phyloP scores from a whole-genome alignment of 2,329 filamentous ascomycete genomes.

The Knoxdaviesia capensis region DNA sequence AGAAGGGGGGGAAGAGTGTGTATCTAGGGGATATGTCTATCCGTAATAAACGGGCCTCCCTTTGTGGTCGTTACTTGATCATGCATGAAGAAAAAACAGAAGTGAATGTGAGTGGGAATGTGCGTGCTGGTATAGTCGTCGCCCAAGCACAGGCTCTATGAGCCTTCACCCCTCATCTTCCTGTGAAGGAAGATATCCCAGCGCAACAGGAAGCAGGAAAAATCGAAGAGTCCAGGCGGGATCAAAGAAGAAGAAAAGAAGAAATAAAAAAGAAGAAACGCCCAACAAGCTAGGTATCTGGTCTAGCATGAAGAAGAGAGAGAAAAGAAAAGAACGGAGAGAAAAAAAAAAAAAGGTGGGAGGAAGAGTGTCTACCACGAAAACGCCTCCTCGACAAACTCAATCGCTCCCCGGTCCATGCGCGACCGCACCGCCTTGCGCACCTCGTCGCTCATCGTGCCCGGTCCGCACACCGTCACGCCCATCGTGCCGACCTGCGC shows the following conservation, averaged over 20 bases:
- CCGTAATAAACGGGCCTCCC: too few relatives aligned
- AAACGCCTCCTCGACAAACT: slow-evolving; percentile 67
- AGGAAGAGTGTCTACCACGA: slow-evolving; percentile 23
- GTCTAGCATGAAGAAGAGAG: background rate
- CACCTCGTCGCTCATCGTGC: slow-evolving; percentile 56
- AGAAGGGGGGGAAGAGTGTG: too few relatives aligned
- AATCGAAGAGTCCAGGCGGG: background rate
- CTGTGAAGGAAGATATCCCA: too few relatives aligned
- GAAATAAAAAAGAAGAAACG: slow-evolving; percentile 1
- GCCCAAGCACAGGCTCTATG: too few relatives aligned
- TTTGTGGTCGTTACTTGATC: too few relatives aligned
- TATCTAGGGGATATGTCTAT: too few relatives aligned
- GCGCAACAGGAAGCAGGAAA: background rate
- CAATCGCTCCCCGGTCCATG: slow-evolving; percentile 45
- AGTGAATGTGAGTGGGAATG: too few relatives aligned
- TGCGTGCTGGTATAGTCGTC: too few relatives aligned
- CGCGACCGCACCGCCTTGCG: slow-evolving; percentile 43
- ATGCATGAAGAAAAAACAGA: too few relatives aligned
- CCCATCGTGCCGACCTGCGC: slow-evolving; percentile 55
- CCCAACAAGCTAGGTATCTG: background rate
- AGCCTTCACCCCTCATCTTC: too few relatives aligned
- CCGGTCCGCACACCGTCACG: slow-evolving; percentile 56
- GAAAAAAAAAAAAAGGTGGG: background rate
- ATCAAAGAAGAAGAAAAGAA: background rate
- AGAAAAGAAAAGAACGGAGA: background rate